Evolutionary conservation across 2,329 filamentous ascomycete species (phyloP), one percentile per base, ranked within the genome.

Genomic region (Colletotrichum filicis): DNA sequence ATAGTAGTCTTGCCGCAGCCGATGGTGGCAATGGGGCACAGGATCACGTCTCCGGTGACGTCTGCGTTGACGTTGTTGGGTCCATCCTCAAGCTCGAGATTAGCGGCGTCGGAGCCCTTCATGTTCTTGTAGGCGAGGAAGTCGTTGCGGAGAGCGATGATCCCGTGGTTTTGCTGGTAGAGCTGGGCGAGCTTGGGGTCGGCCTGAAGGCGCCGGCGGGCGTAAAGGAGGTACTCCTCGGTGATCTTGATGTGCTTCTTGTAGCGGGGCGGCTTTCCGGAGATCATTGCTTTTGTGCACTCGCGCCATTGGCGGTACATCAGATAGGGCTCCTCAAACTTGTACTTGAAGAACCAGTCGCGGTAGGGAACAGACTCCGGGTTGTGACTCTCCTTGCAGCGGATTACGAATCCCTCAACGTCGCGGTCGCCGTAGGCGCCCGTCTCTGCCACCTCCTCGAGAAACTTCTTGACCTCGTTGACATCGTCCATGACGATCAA

Each of bases 281-380:
- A 79, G 76, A 99, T 98, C 70, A 98, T 83, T 5, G 94, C 90
- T 82, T 98, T 98, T 55, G 97, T 99, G 80, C 94, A 97, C 84
- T 99, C 97, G 74, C 97, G 92, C 97, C 97, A 99, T 85, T 99
- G 97, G 28, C 97, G 92, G 84, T 98, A 99, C 95, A 99, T 97
- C 74, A 99, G 86, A 80, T 99, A 99, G 0, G 97, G 97, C 84
- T 99, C 97, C 80, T 99, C 97, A 74, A 99, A 99, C 85, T 99
- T 99, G 90, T 95, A 99, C 84, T 99, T 99, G 92, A 99, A 99
- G 84, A 99, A 99, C 97, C 97, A 99, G 81, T 99, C 95, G n/a
- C 90, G 85, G 81, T 92, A 97, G 0, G 90, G 88, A 2, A 81
- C 82, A 16, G 81, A 80, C 1, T 83, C 84, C 0, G 86, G 85